phyloP scores from a whole-genome alignment of 2,329 filamentous ascomycete species.

The Pyrenophora tritici-repentis region DNA sequence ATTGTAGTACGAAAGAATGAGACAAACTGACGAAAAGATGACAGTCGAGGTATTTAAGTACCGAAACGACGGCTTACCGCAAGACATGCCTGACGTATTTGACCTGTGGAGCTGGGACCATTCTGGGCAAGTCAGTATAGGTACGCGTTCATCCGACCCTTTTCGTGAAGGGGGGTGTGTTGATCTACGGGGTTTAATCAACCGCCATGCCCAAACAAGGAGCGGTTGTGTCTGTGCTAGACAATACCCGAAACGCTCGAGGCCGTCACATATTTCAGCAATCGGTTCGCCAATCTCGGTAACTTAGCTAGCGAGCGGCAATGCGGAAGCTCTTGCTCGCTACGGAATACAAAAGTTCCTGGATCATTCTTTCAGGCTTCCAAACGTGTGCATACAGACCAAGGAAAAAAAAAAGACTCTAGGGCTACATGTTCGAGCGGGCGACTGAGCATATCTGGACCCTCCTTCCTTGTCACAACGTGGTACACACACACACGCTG shows the following conservation, averaged over 20 bases:
- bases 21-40: no score
- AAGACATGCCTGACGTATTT: background rate
- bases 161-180: background rate
- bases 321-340: background rate
- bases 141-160: slow-evolving; percentile 2
- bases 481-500: background rate
- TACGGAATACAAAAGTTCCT: background rate
- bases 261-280: background rate
- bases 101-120: background rate
- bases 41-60: slow-evolving; percentile 14
- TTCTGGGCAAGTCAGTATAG: background rate
- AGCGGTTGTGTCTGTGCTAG: background rate
- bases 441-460: background rate
- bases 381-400: background rate
- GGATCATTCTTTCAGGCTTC: background rate
- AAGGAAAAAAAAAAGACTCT: background rate
- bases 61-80: background rate
- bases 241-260: background rate
- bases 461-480: background rate
- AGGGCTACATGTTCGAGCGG: background rate
- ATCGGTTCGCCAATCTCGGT: background rate
- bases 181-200: background rate
- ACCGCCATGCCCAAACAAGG: background rate
- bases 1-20: background rate
- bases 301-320: background rate